These are phyloP conservation scores for Cladosporium sphaerospermum DNA, from an alignment of 2,329 filamentous ascomycete genomes.

Conservation along the genomic window DNA sequence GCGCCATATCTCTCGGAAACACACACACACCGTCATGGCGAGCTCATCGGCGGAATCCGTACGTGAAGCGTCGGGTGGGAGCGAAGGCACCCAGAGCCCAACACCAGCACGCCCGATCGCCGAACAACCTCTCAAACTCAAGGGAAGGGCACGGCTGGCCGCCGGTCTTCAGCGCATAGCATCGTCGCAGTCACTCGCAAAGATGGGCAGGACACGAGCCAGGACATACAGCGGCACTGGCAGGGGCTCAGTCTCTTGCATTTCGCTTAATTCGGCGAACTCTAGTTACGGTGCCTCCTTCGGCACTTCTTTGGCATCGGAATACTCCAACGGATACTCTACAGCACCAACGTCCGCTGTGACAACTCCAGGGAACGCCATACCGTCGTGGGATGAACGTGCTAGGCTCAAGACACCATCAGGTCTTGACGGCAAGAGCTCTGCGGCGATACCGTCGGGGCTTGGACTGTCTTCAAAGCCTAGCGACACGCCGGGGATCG, in stretches of 20 bases:
- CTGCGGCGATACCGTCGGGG: slow-evolving; percentile 59
- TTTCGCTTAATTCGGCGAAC: slow-evolving; percentile 50
- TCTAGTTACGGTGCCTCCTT: slow-evolving; percentile 49
- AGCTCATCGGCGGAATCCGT: slow-evolving; percentile 17
- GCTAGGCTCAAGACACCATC: slow-evolving; percentile 52
- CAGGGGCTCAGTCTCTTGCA: slow-evolving; percentile 60
- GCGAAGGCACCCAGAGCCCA: slow-evolving; percentile 17
- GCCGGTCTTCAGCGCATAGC: slow-evolving; percentile 73
- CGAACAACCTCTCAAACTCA: slow-evolving; percentile 50
- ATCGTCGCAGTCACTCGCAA: slow-evolving; percentile 67
- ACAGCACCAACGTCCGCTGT: slow-evolving; percentile 50
- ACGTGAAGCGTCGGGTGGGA: not conserved
- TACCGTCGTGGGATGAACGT: slow-evolving; percentile 47
- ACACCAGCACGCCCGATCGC: slow-evolving; percentile 10
- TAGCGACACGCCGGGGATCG: slow-evolving; percentile 23
- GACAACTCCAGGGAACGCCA: slow-evolving; percentile 40
- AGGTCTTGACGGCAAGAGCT: slow-evolving; percentile 42
- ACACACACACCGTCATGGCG: slow-evolving; percentile 12
- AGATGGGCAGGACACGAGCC: slow-evolving; percentile 56
- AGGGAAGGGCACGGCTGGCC: slow-evolving; percentile 63
- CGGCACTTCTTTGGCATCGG: slow-evolving; percentile 49
- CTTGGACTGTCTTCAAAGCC: slow-evolving; percentile 44
- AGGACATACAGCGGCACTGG: slow-evolving; percentile 55
- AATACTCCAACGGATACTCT: slow-evolving; percentile 51
- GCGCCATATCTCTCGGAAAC: slow-evolving; percentile 1